These are phyloP conservation scores for Podospora appendiculata DNA, from an alignment of 495 filamentous ascomycete genomes.

Conservation along the genomic window DNA sequence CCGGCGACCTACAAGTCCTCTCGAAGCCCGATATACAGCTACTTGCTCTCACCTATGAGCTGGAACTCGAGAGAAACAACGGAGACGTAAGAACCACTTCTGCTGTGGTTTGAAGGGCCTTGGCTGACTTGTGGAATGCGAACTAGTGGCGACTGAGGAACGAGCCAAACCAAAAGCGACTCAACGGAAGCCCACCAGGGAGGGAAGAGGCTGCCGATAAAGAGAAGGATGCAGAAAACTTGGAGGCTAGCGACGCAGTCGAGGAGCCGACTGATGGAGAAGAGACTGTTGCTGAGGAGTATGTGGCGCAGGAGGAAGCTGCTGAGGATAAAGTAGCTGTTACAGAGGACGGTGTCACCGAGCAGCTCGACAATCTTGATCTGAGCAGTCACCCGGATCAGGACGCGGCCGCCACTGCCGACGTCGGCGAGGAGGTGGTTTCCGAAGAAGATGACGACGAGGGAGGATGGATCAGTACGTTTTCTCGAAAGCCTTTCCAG, in stretches of 20 bases:
- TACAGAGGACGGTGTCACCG: conserved; percentile 3
- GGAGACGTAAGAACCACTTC: conserved; percentile 37
- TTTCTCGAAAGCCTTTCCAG: too few species aligned
- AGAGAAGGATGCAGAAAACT: conserved; percentile 1
- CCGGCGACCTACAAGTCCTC: conserved; percentile 80
- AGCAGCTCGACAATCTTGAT: conserved; percentile 10
- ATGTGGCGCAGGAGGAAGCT: background rate
- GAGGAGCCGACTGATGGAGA: conserved; percentile 30
- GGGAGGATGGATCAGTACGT: conserved; percentile 64
- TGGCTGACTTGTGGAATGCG: background rate
- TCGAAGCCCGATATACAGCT: conserved; percentile 84
- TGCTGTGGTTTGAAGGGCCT: background rate
- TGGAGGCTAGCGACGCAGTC: conserved; percentile 4
- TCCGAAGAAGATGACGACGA: conserved; percentile 21
- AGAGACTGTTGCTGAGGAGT: background rate
- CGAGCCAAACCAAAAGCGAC: conserved; percentile 64
- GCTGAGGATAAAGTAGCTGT: conserved; percentile 55
- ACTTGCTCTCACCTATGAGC: conserved; percentile 82
- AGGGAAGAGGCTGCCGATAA: conserved; percentile 7
- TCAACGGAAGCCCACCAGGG: conserved; percentile 63
- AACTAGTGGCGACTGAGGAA: conserved; percentile 66
- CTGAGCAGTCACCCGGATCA: conserved; percentile 10
- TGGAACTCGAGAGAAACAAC: conserved; percentile 76
- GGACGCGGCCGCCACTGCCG: conserved; percentile 47
- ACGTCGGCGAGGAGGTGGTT: conserved; percentile 49